A percentile compares a stretch with the other conserved stretches of the same genome.
Evolutionary conservation across 2,329 filamentous ascomycete species (phyloP).

Genomic region (Colletotrichum neosansevieriae): DNA sequence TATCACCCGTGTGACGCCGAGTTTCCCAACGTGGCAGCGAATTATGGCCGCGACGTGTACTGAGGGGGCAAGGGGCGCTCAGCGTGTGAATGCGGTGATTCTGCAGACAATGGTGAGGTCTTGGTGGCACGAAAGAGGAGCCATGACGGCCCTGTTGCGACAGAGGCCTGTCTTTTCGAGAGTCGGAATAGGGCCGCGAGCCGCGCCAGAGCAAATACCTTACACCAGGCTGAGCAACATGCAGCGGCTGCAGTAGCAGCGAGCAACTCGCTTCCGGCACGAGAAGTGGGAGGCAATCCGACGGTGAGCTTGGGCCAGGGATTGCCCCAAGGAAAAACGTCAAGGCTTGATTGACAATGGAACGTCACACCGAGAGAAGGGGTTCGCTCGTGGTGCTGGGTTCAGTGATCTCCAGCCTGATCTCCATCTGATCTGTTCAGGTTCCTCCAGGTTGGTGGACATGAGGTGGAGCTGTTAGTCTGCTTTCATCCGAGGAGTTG

Average conservation of each 20-base stretch:
- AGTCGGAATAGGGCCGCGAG: constrained; percentile 17
- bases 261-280: neutral
- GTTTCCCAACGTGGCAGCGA: constrained; percentile 30
- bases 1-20: neutral
- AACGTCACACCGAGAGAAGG: neutral
- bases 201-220: too few species aligned
- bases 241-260: neutral
- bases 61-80: neutral
- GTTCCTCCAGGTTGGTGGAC: constrained; percentile 9
- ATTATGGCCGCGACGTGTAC: constrained; percentile 15
- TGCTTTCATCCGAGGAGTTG: constrained; percentile 36
- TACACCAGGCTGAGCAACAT: too few species aligned
- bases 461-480: constrained; percentile 15
- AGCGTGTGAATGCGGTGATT: constrained; percentile 12
- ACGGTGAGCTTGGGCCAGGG: constrained; percentile 16
- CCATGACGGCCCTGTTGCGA: constrained; percentile 26
- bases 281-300: constrained; percentile 13
- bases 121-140: constrained; percentile 22
- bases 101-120: constrained; percentile 27
- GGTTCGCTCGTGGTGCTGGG: constrained; percentile 10
- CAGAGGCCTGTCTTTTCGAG: constrained; percentile 24
- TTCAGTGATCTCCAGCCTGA: constrained; percentile 30
- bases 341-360: constrained; percentile 9
- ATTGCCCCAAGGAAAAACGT: constrained; percentile 2
- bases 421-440: constrained; percentile 17